Conservation (phyloP, 164 flowering plant genomes). For the Nelumbo lutea region DNA sequence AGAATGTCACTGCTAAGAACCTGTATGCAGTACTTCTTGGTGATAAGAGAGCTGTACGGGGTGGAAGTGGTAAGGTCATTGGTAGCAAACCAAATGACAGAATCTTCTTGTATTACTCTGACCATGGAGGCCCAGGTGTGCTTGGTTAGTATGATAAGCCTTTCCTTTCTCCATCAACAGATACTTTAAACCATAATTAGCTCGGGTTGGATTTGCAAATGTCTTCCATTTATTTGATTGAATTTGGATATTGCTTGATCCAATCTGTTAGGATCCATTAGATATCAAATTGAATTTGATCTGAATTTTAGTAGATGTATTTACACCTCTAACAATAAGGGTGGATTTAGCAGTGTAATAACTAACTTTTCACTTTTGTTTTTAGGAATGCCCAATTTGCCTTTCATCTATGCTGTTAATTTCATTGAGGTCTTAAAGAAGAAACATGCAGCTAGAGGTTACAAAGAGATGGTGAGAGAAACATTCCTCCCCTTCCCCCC, state of each 20-base stretch:
- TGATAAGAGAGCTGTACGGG: constrained; percentile 51
- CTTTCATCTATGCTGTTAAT: constrained; percentile 65
- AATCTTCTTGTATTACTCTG: constrained; percentile 81
- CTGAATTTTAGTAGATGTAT: no score
- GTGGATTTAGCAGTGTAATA: no score
- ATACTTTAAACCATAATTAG: neutral
- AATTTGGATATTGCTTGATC: neutral
- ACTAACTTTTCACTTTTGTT: neutral
- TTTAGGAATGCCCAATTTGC: constrained; percentile 82
- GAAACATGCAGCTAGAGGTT: constrained; percentile 63
- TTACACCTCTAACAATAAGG: no score
- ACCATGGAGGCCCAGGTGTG: constrained; percentile 96
- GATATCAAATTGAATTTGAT: no score
- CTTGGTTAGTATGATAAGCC: constrained; percentile 53
- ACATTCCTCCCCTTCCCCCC: neutral
- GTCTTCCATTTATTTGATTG: neutral
- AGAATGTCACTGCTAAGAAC: constrained; percentile 59
- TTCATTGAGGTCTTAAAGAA: constrained; percentile 75
- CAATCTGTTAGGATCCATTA: no score
- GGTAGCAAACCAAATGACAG: constrained; percentile 69
- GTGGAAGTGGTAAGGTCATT: constrained; percentile 92
- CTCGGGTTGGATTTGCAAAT: neutral
- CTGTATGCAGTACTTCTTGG: constrained; percentile 85
- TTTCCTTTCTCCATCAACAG: neutral
- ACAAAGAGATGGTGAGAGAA: constrained; percentile 74